Evolutionary conservation across 495 filamentous ascomycete species (phyloP).

Genomic region (Aspergillus wentii): DNA sequence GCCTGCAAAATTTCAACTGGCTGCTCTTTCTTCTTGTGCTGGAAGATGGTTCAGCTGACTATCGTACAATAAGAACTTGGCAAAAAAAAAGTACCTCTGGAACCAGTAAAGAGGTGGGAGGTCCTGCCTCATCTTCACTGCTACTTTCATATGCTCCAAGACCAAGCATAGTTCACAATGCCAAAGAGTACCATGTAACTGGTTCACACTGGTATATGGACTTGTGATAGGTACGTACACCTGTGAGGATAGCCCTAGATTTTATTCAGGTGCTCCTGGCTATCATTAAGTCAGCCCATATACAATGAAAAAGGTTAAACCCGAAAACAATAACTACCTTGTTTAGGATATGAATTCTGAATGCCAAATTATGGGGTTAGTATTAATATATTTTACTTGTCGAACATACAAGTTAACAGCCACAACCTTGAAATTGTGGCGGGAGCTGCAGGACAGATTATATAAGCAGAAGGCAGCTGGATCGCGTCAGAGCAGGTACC

Average conservation of each 20-base stretch:
- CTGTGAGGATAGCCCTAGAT: too few species aligned
- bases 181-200: too few species aligned
- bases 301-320: too few species aligned
- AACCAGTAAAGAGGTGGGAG: slow-evolving; percentile 5
- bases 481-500: slow-evolving; percentile 36
- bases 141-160: slow-evolving; percentile 74
- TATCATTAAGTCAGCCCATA: too few species aligned
- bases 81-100: slow-evolving; percentile 13
- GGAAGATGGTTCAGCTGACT: slow-evolving; percentile 3
- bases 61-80: slow-evolving; percentile 3
- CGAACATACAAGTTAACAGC: background rate
- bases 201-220: too few species aligned
- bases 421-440: too few species aligned
- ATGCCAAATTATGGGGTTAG: too few species aligned
- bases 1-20: slow-evolving; percentile 1
- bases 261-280: too few species aligned
- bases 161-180: slow-evolving; percentile 64
- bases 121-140: slow-evolving; percentile 61
- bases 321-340: too few species aligned
- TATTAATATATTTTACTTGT: too few species aligned
- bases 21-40: slow-evolving; percentile 3
- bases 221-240: too few species aligned
- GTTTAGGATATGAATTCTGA: too few species aligned
- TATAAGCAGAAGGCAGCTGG: slow-evolving; percentile 39
- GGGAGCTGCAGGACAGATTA: slow-evolving; percentile 19